Evolutionary conservation across 176 grass and related monocot genomes (phyloP).

Genomic region (Carex parvula): DNA sequence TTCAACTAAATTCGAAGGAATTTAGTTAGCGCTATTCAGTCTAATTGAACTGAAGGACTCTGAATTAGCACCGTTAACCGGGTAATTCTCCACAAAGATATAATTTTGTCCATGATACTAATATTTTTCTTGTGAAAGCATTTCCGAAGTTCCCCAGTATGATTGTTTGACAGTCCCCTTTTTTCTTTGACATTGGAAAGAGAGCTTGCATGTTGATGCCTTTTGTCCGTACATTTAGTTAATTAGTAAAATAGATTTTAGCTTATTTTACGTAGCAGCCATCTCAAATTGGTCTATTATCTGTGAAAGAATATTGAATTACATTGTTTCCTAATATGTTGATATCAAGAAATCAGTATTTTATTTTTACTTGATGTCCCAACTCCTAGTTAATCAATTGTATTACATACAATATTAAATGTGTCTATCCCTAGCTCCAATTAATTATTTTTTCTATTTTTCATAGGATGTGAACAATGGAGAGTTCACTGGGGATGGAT

Average conservation of each 20-base stretch:
- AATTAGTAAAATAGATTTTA: background rate
- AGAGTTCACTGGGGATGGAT: conserved; percentile 74
- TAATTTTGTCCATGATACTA: background rate
- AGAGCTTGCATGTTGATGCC: background rate
- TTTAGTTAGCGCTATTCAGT: background rate
- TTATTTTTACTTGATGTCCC: background rate
- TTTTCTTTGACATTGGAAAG: background rate
- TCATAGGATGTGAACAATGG: conserved; percentile 45
- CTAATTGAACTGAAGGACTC: background rate
- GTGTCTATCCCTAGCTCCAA: background rate
- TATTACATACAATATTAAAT: background rate
- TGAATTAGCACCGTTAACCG: background rate
- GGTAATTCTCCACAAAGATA: background rate
- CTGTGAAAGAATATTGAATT: background rate
- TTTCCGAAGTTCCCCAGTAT: background rate
- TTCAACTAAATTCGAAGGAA: background rate
- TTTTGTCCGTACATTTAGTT: background rate
- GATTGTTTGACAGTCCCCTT: background rate
- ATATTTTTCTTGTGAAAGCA: background rate
- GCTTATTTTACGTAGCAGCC: background rate
- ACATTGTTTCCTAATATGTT: background rate
- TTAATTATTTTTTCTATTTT: background rate
- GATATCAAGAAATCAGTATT: background rate
- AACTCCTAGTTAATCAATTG: background rate
- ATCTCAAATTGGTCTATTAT: background rate